Base-by-base conservation (phyloP, 768 basidiomycete species). In the Candolleomyces aberdarensis region DNA sequence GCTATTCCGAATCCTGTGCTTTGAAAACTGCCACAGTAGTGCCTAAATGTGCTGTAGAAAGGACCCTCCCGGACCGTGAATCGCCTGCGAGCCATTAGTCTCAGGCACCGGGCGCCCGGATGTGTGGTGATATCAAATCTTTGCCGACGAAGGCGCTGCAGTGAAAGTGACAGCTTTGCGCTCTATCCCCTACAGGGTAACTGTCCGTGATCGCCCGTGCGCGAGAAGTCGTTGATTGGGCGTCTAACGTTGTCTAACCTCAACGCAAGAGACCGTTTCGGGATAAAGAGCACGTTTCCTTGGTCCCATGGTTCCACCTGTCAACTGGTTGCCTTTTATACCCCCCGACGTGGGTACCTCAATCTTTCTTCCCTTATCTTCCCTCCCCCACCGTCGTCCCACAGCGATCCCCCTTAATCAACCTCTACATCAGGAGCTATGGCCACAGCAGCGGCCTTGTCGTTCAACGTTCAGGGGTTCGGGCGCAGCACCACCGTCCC, bases 401-500 rank as follows among this genome's bases (percentile, higher is more conserved):
- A 17, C 6, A 46, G 44, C 9, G 6, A 20, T 46, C 44, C 44
- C 26, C 44, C 44, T 3, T 46, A 46, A 17, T 17, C 44, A 13
- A 46, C 44, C 10, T 46, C 14, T 17, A 17, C 26, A 11, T 36
- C 56, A 20, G 6, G 43, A 54, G 17, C 14, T 36, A 64, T 64
- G 63, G 56, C 63, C 43, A 64, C 60, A 55, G 50, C 52, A 10
- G 32, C 63, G 22, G 13, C 52, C 49, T 19, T 62, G 36, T 64
- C 65, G 29, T 20, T 64, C 51, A 56, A 64, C 41, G 19, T 66
- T 43, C 49, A 56, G 40, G 50, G 59, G 29, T 54, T 56, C 26
- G 61, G 65, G 11, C 39, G 53, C 10, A 58, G 61, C 15, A 63
- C 60, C 22, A 41, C 55, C 44, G 58, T 66, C 39, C 63, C 65